Base-by-base conservation (phyloP, 78 protist species). In the Dictyostelium brefeldianum region DNA sequence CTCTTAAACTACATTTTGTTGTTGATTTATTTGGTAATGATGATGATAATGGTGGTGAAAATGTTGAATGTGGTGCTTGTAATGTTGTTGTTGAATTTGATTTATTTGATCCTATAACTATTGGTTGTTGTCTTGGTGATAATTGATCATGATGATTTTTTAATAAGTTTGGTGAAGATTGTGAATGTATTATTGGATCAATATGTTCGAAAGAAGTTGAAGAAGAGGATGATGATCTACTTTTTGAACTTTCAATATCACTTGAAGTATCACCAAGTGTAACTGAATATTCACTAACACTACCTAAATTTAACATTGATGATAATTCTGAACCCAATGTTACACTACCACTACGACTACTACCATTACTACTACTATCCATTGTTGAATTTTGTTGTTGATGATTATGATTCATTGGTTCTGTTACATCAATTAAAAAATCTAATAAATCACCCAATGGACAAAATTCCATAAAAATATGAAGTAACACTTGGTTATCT, bases 361-460 rank as follows among this genome's bases (percentile, higher is more conserved):
- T 36, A 36, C 43, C 0, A 54, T 54, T 17, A 12, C 15, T 12
- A 3, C 62, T 17, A 18, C 3, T 17, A 54, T 54, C 43, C 2
- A 36, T 36, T 2, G 43, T n/a, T n/a, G n/a, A n/a, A n/a, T n/a
- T n/a, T n/a, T n/a, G 20, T 36, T 36, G 2, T 2, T 36, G 43
- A 36, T 36, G 43, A 18, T 67, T 43, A 31, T 67, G 75, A 31
- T 31, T 36, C 15, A 15, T 36, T 31, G 75, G 75, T 8, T 51
- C 71, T 36, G 71, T 1, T 10, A 84, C n/a, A 4, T 77, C 93
- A 31, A 71, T 50, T 36, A 87, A 62, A 47, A 87, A 87, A 25
- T 87, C 93, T 50, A 87, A 64, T 31, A 87, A 62, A 64, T 87
- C 93, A 48, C 93, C 93, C 18, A 64, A 47, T 62, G 54, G 53